Percentiles rank a stretch among this genome's conserved stretches.
These are phyloP conservation scores for Pilasporangium apinafurcum DNA, from an alignment of 352 stramenopile genomes.

Conservation along the genomic window DNA sequence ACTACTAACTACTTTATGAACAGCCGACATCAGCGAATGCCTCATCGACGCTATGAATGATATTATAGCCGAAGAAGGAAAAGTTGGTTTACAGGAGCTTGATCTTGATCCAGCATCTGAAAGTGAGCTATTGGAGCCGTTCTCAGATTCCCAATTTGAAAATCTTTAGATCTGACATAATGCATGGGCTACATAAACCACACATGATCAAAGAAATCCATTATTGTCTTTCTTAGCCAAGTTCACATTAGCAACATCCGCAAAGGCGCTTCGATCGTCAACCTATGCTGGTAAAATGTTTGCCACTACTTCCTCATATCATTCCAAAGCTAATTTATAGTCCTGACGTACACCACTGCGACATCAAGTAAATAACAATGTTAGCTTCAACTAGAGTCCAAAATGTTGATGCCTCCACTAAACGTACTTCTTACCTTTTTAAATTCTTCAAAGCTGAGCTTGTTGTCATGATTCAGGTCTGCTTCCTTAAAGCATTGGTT, in stretches of 20 bases:
- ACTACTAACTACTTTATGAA: too few species aligned
- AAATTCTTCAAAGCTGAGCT: slow-evolving; percentile 87
- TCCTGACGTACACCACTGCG: slow-evolving; percentile 13
- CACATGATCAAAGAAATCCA: slow-evolving; percentile 3
- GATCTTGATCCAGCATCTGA: slow-evolving; percentile 3
- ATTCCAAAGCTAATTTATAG: neutral
- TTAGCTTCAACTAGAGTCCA: neutral
- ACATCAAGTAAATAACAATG: slow-evolving; percentile 1
- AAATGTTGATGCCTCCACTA: neutral
- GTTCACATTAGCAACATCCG: neutral
- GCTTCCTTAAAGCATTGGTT: slow-evolving; percentile 83
- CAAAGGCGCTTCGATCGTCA: neutral
- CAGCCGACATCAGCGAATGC: slow-evolving; percentile 9
- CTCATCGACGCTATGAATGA: slow-evolving; percentile 12
- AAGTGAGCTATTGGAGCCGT: slow-evolving; percentile 6
- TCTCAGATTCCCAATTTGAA: too few species aligned
- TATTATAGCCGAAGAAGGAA: slow-evolving; percentile 12
- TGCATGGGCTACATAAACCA: slow-evolving; percentile 1
- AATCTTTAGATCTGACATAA: slow-evolving; percentile 4
- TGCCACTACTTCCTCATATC: slow-evolving; percentile 1
- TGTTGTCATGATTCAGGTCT: slow-evolving; percentile 78
- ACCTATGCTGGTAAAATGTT: too few species aligned
- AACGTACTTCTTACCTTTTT: slow-evolving; percentile 53
- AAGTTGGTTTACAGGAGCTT: slow-evolving; percentile 5
- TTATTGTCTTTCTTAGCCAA: slow-evolving; percentile 9